A percentile compares a stretch with the other conserved stretches of the same genome.
Evolutionary conservation across 2,329 filamentous ascomycete species (phyloP).

Genomic region (Meredithiella fracta): DNA sequence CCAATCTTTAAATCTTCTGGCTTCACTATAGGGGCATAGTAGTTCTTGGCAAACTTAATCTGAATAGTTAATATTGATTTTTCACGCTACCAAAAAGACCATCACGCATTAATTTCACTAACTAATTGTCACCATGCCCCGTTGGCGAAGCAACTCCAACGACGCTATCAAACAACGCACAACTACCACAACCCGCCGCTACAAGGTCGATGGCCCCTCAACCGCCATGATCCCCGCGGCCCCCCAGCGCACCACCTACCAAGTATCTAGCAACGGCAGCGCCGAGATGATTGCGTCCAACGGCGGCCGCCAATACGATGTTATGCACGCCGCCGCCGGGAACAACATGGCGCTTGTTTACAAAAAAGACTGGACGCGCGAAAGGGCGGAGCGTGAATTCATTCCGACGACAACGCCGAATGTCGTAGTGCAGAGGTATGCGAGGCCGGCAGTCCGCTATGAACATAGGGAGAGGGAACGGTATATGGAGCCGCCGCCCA

Average conservation of each 20-base stretch:
- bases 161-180: slow-evolving; percentile 25
- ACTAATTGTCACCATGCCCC: slow-evolving; percentile 19
- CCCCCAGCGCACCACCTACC: slow-evolving; percentile 24
- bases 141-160: slow-evolving; percentile 19
- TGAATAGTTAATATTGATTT: too few species aligned
- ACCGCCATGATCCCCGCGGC: slow-evolving; percentile 25
- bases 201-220: slow-evolving; percentile 31
- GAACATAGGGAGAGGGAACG: slow-evolving; percentile 19
- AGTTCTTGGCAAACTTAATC: slow-evolving; percentile 7
- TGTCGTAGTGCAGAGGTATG: slow-evolving; percentile 10
- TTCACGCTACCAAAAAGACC: background rate
- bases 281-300: slow-evolving; percentile 36
- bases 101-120: background rate
- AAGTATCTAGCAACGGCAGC: slow-evolving; percentile 19
- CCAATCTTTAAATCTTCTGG: background rate
- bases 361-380: slow-evolving; percentile 21
- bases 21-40: background rate
- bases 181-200: slow-evolving; percentile 32
- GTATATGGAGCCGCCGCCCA: slow-evolving; percentile 17
- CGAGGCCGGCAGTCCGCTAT: slow-evolving; percentile 23
- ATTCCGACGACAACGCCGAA: slow-evolving; percentile 3
- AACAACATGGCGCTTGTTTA: slow-evolving; percentile 19
- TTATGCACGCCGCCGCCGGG: slow-evolving; percentile 19
- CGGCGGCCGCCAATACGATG: slow-evolving; percentile 20
- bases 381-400: slow-evolving; percentile 39